A percentile compares a stretch with the other conserved stretches of the same genome.
These are phyloP conservation scores for Irpex lacteus DNA, from an alignment of 1,284 basidiomycete species.

Conservation along the genomic window DNA sequence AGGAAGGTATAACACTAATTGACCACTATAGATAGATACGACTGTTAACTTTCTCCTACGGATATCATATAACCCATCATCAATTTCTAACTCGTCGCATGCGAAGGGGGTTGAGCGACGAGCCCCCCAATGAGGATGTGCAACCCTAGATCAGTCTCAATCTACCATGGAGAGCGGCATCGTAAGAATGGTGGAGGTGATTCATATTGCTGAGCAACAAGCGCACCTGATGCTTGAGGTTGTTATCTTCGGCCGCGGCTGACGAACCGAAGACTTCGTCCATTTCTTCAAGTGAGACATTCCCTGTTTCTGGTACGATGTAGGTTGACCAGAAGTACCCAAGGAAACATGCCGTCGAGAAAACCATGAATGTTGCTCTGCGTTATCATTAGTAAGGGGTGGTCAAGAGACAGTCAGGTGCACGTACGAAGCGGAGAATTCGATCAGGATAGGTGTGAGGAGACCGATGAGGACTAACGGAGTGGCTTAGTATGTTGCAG, in stretches of 20 bases:
- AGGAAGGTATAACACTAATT: background rate
- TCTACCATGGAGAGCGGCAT: background rate
- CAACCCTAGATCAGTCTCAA: background rate
- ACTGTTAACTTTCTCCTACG: too few species aligned
- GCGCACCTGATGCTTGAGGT: slow-evolving; percentile 45
- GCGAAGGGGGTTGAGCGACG: background rate
- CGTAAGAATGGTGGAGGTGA: background rate
- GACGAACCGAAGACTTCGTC: slow-evolving; percentile 63
- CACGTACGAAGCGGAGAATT: slow-evolving; percentile 55
- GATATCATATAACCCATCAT: too few species aligned
- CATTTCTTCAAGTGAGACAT: slow-evolving; percentile 73
- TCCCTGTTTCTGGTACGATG: slow-evolving; percentile 73
- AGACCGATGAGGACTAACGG: slow-evolving; percentile 73
- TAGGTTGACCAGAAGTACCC: slow-evolving; percentile 70
- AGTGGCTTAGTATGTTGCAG: background rate
- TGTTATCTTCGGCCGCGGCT: slow-evolving; percentile 52
- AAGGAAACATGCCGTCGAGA: slow-evolving; percentile 60
- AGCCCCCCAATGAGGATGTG: background rate
- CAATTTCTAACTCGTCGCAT: background rate
- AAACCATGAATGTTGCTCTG: slow-evolving; percentile 67
- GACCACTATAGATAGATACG: too few species aligned
- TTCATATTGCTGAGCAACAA: background rate
- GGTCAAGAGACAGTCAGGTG: slow-evolving; percentile 5
- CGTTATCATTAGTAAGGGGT: background rate
- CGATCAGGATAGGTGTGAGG: slow-evolving; percentile 72